Percentiles rank a stretch among this genome's conserved stretches.
Evolutionary conservation across 2,329 filamentous ascomycete species (phyloP).

Genomic region (Colletotrichum lindemuthianum): DNA sequence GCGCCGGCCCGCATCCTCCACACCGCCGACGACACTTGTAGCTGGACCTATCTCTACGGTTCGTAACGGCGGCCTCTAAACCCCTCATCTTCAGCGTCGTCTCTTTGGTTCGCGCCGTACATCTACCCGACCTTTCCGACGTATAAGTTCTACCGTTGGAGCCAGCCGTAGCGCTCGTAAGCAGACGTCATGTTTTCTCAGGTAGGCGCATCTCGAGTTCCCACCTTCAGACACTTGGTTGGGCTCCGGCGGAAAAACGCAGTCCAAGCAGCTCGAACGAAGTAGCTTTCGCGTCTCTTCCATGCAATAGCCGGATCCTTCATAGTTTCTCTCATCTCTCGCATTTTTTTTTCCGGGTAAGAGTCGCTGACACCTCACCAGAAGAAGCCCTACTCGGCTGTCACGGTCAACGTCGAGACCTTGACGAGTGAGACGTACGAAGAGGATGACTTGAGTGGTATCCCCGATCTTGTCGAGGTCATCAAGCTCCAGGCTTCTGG

Average conservation of each 20-base stretch:
- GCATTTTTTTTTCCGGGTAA: not conserved
- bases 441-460: constrained; percentile 89
- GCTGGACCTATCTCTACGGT: not conserved
- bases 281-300: not conserved
- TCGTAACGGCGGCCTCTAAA: constrained; percentile 13
- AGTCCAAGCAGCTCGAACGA: constrained; percentile 4
- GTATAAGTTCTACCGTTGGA: too few relatives aligned
- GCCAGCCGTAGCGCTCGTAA: too few relatives aligned
- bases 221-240: not conserved
- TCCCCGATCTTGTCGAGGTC: constrained; percentile 93
- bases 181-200: constrained; percentile 26
- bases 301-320: too few relatives aligned
- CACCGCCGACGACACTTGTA: not conserved
- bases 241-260: not conserved
- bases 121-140: not conserved
- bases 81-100: constrained; percentile 26
- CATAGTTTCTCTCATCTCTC: not conserved
- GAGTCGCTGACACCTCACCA: constrained; percentile 8
- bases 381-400: constrained; percentile 87
- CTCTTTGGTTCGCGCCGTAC: not conserved
- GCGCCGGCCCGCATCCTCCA: not conserved
- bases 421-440: constrained; percentile 90
- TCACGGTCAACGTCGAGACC: constrained; percentile 91
- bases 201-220: constrained; percentile 10
- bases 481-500: constrained; percentile 89